phyloP scores from a whole-genome alignment of 2,329 filamentous ascomycete genomes.

The Rhynchosporium secalis region DNA sequence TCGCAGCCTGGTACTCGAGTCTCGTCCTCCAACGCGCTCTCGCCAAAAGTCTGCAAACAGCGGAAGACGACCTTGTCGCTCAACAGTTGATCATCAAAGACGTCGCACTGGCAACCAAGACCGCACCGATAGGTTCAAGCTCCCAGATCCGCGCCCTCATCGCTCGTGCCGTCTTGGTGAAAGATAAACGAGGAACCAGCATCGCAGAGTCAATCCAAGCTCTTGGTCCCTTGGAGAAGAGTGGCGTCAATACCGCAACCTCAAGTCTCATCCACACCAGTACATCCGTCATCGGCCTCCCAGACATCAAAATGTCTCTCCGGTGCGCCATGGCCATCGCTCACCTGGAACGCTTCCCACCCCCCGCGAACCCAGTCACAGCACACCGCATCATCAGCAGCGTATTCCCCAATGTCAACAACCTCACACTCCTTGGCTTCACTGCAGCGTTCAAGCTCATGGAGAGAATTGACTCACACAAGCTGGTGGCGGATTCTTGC shows the following conservation, averaged over 20 bases:
- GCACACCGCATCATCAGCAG: constrained; percentile 51
- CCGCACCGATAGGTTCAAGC: constrained; percentile 76
- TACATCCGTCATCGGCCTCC: constrained; percentile 46
- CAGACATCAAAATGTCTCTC: constrained; percentile 57
- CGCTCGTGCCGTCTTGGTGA: constrained; percentile 56
- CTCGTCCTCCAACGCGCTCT: constrained; percentile 70
- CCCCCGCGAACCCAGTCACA: constrained; percentile 44
- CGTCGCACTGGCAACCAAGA: constrained; percentile 67
- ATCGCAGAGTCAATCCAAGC: constrained; percentile 58
- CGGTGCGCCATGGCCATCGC: constrained; percentile 62
- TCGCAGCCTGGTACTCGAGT: constrained; percentile 89
- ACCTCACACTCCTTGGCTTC: constrained; percentile 55
- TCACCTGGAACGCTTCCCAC: constrained; percentile 52
- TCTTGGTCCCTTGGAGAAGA: constrained; percentile 47
- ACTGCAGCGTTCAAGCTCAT: constrained; percentile 60
- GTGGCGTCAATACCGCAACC: constrained; percentile 29
- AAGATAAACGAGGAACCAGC: constrained; percentile 54
- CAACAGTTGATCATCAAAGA: constrained; percentile 47
- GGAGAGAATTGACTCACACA: constrained; percentile 51
- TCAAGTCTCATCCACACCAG: constrained; percentile 50
- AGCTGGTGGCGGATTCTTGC: constrained; percentile 49
- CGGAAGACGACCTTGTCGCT: constrained; percentile 49
- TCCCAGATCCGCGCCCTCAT: constrained; percentile 63
- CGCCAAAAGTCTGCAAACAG: constrained; percentile 58
- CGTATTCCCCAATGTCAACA: constrained; percentile 45